Evolutionary conservation across 164 flowering plant genomes (phyloP), one percentile per base, ranked within the genome.

Genomic region (Piper betle): DNA sequence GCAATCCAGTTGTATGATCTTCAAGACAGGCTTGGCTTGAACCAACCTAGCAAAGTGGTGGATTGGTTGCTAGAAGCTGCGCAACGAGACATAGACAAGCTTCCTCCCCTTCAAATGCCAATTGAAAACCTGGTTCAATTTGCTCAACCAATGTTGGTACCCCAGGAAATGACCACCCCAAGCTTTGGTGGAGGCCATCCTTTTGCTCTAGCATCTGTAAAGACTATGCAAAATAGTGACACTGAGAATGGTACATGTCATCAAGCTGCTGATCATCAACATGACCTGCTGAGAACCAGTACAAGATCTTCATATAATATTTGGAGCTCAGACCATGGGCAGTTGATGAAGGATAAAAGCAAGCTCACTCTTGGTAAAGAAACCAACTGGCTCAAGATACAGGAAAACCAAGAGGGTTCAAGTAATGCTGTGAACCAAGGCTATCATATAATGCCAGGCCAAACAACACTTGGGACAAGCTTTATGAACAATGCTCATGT

Each of bases 1-100:
- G 97, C 97, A 3, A 84, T 90, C 63, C 97, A 90, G 55, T 67
- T 90, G 50, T 90, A 90, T 65, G 95, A 85, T 58, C 92, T 90
- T 61, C 97, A 90, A 77, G 94, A 87, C 6, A 72, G 90, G 66
- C 79, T 90, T 40, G 95, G 94, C 19, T 78, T 86, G 1, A 82
- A 80, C 63, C 96, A 86, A 66, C 93, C 96, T 0, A 84, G 91
- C 76, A 88, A 88, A 69, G 96, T 80, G 17, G 88, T 88, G 19
- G 96, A 88, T 64, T 88, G 96, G 96, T 67, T 88, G 64, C 87
- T 88, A 11, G 66, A 81, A 46, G 88, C 77, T 15, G 84, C 91
- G n/a, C 82, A 84, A 66, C 53, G 80, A 37, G 88, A 78, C 38
- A 88, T 88, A 25, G 87, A 84, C 66, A 80, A 82, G 54, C 82